phyloP scores from a whole-genome alignment of 2,329 filamentous ascomycete genomes.

The Talaromyces sp. region DNA sequence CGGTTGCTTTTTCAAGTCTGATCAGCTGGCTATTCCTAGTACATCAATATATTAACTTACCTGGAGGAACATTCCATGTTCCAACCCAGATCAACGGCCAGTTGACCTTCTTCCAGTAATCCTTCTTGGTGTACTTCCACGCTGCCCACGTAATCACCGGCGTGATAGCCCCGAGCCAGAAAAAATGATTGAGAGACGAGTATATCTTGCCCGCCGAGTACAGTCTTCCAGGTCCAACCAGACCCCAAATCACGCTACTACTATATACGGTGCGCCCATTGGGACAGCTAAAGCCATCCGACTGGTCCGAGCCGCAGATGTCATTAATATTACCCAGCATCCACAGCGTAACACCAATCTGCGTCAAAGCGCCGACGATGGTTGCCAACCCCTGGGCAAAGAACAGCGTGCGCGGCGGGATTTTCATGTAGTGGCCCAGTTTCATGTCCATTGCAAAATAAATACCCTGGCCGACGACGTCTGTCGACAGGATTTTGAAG shows the following conservation, averaged over 20 bases:
- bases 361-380: constrained; percentile 42
- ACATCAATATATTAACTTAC: neutral
- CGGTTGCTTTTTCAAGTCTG: constrained; percentile 18
- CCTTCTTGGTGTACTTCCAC: constrained; percentile 21
- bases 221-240: constrained; percentile 46
- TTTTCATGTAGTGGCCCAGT: constrained; percentile 48
- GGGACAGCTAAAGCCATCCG: constrained; percentile 45
- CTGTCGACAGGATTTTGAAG: constrained; percentile 39
- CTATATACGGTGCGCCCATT: constrained; percentile 45
- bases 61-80: constrained; percentile 9
- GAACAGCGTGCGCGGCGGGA: constrained; percentile 44
- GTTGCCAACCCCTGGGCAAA: constrained; percentile 44
- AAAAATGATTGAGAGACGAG: constrained; percentile 44
- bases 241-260: constrained; percentile 46
- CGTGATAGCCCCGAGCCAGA: constrained; percentile 45
- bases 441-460: constrained; percentile 48
- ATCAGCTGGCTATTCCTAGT: neutral
- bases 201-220: constrained; percentile 46
- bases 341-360: constrained; percentile 33
- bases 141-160: constrained; percentile 32
- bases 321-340: constrained; percentile 35
- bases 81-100: constrained; percentile 11
- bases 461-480: constrained; percentile 40
- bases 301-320: constrained; percentile 37
- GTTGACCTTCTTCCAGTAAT: constrained; percentile 27